Evolutionary conservation across 2,329 filamentous ascomycete species (phyloP), one percentile per base, ranked within the genome.

Genomic region (Magnaporthiopsis incrustans): DNA sequence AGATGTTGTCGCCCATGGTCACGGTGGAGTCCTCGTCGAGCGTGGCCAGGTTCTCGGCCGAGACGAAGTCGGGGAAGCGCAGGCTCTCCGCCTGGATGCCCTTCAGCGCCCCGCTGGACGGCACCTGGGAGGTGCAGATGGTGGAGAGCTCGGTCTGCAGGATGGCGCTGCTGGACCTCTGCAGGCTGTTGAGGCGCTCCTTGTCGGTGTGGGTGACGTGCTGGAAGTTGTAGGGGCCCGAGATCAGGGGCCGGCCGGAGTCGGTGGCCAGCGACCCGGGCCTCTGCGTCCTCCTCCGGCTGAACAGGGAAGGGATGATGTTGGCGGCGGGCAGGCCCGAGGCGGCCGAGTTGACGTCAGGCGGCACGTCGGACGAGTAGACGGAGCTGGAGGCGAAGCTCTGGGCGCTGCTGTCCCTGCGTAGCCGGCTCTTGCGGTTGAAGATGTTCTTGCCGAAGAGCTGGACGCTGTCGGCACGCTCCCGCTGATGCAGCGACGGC

Each of bases 171-270:
- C 75, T 80, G 3, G 74, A 69, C 33, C 75, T 73, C 57, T 77
- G 74, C 8, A 79, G 66, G 64, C 75, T 76, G 4, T 78, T 73
- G 3, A 81, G 65, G 61, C 81, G 76, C 35, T 85, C 80, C 60
- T 80, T 81, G 15, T 79, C 76, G 15, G 82, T 85, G 70, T 88
- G 85, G 4, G 82, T 81, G 44, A 89, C 78, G 72, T 89, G 86
- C 70, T 88, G 85, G 66, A 89, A 89, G 75, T 88, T 87, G 73
- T 86, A 88, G 3, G 86, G 86, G 1, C 78, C 81, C 0, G 86
- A 89, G 63, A 89, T 89, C 63, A 81, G 79, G 61, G 81, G 70
- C 67, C 77, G 81, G 26, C 27, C 4, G 22, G 61, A 26, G 15
- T 68, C 63, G 33, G 72, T 71, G n/a, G 70, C 70, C 5, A 70